Percentiles rank a stretch among this genome's conserved stretches.
These are phyloP conservation scores for Sugiyamaella qingdaonensis DNA, from an alignment of 805 yeast genomes.

Conservation along the genomic window DNA sequence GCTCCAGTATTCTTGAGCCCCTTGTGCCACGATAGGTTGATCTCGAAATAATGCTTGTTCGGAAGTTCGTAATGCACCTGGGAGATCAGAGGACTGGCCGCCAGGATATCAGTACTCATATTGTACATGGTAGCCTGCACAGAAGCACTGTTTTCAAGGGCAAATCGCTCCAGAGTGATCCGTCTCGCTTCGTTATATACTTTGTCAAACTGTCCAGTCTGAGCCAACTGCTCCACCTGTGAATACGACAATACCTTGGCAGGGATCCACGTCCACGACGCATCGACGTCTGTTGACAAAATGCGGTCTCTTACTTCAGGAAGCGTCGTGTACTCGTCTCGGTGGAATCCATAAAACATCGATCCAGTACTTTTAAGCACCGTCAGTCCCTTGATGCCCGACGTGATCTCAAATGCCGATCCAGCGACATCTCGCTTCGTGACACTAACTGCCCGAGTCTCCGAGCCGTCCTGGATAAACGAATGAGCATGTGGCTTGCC, in stretches of 20 bases:
- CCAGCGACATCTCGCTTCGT: conserved; percentile 26
- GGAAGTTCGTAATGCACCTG: conserved; percentile 75
- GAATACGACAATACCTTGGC: conserved; percentile 42
- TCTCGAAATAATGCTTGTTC: conserved; percentile 84
- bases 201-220: conserved; percentile 58
- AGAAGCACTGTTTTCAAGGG: conserved; percentile 83
- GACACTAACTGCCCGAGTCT: conserved; percentile 53
- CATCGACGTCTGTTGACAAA: conserved; percentile 79
- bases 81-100: conserved; percentile 50
- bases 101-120: conserved; percentile 74
- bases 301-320: conserved; percentile 80
- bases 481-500: conserved; percentile 82
- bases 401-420: conserved; percentile 51
- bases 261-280: conserved; percentile 63
- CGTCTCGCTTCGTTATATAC: conserved; percentile 60
- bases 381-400: conserved; percentile 73
- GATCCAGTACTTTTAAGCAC: conserved; percentile 90
- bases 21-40: conserved; percentile 75
- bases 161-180: conserved; percentile 72
- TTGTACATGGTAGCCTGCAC: conserved; percentile 97
- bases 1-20: conserved; percentile 58
- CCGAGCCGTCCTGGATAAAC: conserved; percentile 79
- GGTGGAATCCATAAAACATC: conserved; percentile 82
- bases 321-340: conserved; percentile 85
- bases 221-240: conserved; percentile 46